Percentiles rank a stretch among this genome's conserved stretches.
phyloP scores from a whole-genome alignment of 495 filamentous ascomycete genomes.

The Trichoderma reesei region DNA sequence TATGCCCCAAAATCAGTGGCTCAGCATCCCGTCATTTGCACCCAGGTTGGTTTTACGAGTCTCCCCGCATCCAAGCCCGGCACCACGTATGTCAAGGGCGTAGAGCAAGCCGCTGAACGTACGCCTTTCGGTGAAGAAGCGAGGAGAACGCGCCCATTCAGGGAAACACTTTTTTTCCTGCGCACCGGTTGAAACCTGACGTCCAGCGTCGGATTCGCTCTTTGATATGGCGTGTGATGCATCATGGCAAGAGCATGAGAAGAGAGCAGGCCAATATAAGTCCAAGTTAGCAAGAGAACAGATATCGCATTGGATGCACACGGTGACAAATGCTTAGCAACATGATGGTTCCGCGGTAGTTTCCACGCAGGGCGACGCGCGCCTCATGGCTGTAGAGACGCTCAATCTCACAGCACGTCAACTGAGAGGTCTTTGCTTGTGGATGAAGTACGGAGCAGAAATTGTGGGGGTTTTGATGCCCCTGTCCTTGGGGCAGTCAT shows the following conservation, averaged over 20 bases:
- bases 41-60: neutral
- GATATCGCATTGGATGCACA: neutral
- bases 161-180: neutral
- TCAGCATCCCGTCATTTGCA: neutral
- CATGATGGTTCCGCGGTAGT: neutral
- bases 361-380: neutral
- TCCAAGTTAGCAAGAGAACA: neutral
- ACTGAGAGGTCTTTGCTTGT: neutral
- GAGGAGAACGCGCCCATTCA: neutral
- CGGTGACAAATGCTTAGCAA: neutral
- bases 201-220: neutral
- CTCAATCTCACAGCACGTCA: neutral
- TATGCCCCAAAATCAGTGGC: neutral
- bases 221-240: neutral
- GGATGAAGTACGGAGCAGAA: neutral
- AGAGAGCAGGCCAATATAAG: neutral
- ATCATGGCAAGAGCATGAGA: neutral
- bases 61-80: neutral
- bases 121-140: neutral
- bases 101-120: neutral
- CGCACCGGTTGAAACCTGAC: neutral
- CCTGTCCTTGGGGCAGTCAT: neutral
- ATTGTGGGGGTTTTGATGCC: neutral
- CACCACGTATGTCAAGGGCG: neutral
- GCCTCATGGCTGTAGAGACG: neutral